Evolutionary conservation across 2,329 filamentous ascomycete species (phyloP), one percentile per base, ranked within the genome.

Genomic region (Penicillium polonicum): DNA sequence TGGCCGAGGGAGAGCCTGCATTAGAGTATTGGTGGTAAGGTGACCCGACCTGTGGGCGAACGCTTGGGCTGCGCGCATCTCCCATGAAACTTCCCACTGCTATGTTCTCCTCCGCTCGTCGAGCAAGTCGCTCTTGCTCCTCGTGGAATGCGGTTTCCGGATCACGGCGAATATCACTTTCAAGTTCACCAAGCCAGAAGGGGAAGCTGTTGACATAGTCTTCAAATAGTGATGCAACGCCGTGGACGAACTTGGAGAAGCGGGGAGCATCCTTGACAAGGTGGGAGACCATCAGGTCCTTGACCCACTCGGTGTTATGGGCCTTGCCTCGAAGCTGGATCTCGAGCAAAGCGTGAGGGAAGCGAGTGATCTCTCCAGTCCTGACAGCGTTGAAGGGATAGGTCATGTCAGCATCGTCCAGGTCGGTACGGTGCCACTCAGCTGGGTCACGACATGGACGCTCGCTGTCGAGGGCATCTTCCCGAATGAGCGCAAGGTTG

Each of bases 221-320:
- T 69, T 97, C 94, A 66, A 97, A 97, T 2, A 99, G 82, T 39
- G 88, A 88, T 8, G 93, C 92, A 5, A 95, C 88, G 60, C 94
- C 94, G 68, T 99, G 93, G 2, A 96, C 89, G 67, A 97, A 99
- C 74, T 99, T 99, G 68, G 92, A 97, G 78, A 99, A 99, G 50
- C 89, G 86, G 1, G 92, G 91, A 0, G 90, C 88, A 45, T 92
- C 87, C 72, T 96, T 92, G 62, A 99, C 90, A 5, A 99, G 83
- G 74, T 99, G 93, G 5, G 92, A 97, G 52, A 85, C 83, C 85
- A 96, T 97, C 65, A 99, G 79, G 65, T 99, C 94, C 65, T 92
- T 85, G 35, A 97, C 82, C 94, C 94, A 99, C 62, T 88, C 85
- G 5, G 89, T 88, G 55, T 87, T 85, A 74, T 90, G 92, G 64